Evolutionary conservation across 352 stramenopile species (phyloP).

Genomic region (Blastocystis hominis): DNA sequence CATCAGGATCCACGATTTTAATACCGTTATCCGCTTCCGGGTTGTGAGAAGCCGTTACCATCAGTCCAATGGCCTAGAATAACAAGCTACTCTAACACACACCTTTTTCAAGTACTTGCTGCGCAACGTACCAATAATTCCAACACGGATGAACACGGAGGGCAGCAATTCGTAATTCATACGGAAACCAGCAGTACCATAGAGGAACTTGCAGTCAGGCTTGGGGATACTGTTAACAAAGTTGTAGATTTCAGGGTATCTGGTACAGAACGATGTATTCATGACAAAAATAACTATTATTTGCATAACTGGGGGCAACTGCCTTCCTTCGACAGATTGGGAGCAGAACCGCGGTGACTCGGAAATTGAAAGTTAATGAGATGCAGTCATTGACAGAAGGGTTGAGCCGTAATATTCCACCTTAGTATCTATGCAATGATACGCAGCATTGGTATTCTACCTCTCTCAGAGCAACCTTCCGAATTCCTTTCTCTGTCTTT

Average conservation of each 20-base stretch:
- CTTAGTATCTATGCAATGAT: too few relatives aligned
- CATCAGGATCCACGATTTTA: conserved; percentile 83
- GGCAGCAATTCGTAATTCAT: conserved; percentile 26
- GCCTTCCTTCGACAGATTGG: too few relatives aligned
- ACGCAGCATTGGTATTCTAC: too few relatives aligned
- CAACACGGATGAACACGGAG: conserved; percentile 38
- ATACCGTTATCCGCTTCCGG: conserved; percentile 78
- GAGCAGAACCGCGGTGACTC: too few relatives aligned
- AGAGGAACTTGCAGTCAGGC: conserved; percentile 40
- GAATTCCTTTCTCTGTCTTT: too few relatives aligned
- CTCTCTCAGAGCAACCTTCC: too few relatives aligned
- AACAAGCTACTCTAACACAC: background rate
- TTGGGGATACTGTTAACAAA: conserved; percentile 25
- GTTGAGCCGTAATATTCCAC: too few relatives aligned
- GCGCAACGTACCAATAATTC: conserved; percentile 32
- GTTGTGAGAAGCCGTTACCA: conserved; percentile 89
- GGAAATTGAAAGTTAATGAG: too few relatives aligned
- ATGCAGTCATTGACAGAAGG: too few relatives aligned
- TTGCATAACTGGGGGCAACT: too few relatives aligned
- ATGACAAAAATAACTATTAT: background rate
- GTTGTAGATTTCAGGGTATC: conserved; percentile 33
- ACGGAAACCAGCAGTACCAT: conserved; percentile 53
- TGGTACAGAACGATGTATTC: conserved; percentile 15
- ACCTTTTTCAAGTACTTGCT: conserved; percentile 56
- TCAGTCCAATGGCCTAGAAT: conserved; percentile 69